Evolutionary conservation across 108 stramenopile species (phyloP).

Genomic region (Conticribra weissflogii): DNA sequence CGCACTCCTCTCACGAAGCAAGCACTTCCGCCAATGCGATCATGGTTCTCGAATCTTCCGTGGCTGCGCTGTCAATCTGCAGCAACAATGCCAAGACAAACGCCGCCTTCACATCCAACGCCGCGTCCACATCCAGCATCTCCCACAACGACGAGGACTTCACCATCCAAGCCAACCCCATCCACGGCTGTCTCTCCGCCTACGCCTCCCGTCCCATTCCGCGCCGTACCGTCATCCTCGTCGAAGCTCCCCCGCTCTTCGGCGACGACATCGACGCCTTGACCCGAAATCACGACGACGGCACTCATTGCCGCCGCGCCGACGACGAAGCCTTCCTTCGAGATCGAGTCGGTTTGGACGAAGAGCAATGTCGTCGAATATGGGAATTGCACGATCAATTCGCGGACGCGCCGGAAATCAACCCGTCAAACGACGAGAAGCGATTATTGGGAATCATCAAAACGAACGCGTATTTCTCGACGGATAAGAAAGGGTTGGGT

Average conservation of each 20-base stretch:
- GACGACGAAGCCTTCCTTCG: conserved; percentile 10
- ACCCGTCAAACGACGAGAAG: conserved; percentile 5
- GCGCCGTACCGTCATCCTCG: not conserved
- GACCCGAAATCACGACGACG: not conserved
- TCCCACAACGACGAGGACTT: not conserved
- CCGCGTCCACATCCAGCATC: too few species aligned
- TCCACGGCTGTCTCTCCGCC: not conserved
- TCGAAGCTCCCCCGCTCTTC: conserved; percentile 1
- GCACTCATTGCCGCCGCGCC: conserved; percentile 6
- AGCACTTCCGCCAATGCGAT: too few species aligned
- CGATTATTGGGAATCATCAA: conserved; percentile 13
- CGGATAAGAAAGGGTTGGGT: conserved; percentile 1
- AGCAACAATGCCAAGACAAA: too few species aligned
- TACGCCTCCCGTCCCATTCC: not conserved
- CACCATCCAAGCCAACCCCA: not conserved
- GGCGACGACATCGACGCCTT: not conserved
- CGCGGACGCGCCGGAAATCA: not conserved
- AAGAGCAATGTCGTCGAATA: not conserved
- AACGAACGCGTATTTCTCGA: conserved; percentile 19
- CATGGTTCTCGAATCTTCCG: too few species aligned
- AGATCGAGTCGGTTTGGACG: conserved; percentile 3
- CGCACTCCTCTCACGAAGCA: too few species aligned
- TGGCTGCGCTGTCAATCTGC: too few species aligned
- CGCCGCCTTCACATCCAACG: too few species aligned
- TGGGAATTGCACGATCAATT: conserved; percentile 25